Evolutionary conservation across 2,329 filamentous ascomycete genomes (phyloP).

Genomic region (Scytalidium lignicola): DNA sequence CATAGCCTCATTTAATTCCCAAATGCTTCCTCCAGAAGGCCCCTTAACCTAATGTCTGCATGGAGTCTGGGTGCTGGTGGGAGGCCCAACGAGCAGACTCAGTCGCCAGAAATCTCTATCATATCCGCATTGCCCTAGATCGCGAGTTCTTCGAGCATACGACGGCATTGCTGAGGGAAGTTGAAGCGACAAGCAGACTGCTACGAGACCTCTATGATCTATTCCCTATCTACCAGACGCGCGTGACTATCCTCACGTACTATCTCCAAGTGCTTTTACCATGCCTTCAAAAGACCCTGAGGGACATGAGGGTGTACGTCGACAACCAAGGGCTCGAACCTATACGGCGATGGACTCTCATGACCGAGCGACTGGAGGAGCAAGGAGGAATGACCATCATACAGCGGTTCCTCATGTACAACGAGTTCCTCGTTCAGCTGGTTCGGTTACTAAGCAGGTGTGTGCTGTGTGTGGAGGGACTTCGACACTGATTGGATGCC

Average conservation of each 20-base stretch:
- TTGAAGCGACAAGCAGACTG: slow-evolving; percentile 33
- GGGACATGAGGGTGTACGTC: slow-evolving; percentile 47
- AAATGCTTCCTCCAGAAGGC: slow-evolving; percentile 9
- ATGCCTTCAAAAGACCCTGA: slow-evolving; percentile 46
- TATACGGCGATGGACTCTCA: slow-evolving; percentile 50
- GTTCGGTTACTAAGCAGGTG: slow-evolving; percentile 48
- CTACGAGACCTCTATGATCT: slow-evolving; percentile 52
- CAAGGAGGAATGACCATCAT: slow-evolving; percentile 47
- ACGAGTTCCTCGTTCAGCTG: slow-evolving; percentile 46
- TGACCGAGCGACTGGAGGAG: slow-evolving; percentile 51
- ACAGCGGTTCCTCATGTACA: slow-evolving; percentile 51
- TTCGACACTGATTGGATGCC: slow-evolving; percentile 10
- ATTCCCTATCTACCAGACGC: slow-evolving; percentile 44
- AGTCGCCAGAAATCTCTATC: slow-evolving; percentile 42
- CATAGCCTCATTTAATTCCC: background rate
- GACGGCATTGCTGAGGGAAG: slow-evolving; percentile 34
- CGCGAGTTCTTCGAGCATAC: slow-evolving; percentile 40
- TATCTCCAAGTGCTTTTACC: slow-evolving; percentile 53
- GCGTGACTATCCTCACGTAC: slow-evolving; percentile 46
- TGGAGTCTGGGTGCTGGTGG: slow-evolving; percentile 42
- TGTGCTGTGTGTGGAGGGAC: slow-evolving; percentile 9
- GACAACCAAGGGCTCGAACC: slow-evolving; percentile 43
- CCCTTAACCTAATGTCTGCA: slow-evolving; percentile 25
- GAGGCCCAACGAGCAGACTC: slow-evolving; percentile 50
- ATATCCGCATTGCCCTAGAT: slow-evolving; percentile 42